These are phyloP conservation scores for Aureobasidium sp. DNA, from an alignment of 2,329 filamentous ascomycete genomes.

Conservation along the genomic window DNA sequence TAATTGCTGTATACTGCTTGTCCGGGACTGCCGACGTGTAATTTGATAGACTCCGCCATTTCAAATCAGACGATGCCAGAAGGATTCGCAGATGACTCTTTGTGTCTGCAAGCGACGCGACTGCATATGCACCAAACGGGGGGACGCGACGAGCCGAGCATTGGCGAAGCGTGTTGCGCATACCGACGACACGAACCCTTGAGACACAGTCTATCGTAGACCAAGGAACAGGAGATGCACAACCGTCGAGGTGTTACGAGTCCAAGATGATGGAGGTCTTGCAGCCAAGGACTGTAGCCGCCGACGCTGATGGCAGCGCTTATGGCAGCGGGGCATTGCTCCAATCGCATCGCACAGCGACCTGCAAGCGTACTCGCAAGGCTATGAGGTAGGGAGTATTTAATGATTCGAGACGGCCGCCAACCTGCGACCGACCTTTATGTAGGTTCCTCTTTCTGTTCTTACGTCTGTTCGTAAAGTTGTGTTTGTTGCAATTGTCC, in stretches of 20 bases:
- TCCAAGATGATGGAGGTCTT: neutral
- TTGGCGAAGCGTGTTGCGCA: neutral
- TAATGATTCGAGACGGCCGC: neutral
- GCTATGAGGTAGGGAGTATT: neutral
- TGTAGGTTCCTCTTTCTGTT: neutral
- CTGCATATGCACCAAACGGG: neutral
- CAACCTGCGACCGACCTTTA: neutral
- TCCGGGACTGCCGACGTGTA: neutral
- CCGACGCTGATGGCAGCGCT: conserved; percentile 13
- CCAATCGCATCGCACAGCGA: conserved; percentile 5
- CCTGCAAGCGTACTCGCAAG: conserved; percentile 1
- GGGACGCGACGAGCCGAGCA: neutral
- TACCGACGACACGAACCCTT: neutral
- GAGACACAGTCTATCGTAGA: neutral
- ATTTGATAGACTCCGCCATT: neutral
- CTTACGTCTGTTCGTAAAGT: neutral
- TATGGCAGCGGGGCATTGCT: neutral
- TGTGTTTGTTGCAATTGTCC: neutral
- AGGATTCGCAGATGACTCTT: neutral
- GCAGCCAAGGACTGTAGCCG: conserved; percentile 9
- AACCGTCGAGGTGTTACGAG: neutral
- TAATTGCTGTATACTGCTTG: neutral
- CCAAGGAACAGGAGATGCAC: neutral
- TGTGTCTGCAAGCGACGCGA: neutral
- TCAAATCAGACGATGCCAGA: neutral